Conservation (phyloP, 306 rosid species). For the Urtica urens region DNA sequence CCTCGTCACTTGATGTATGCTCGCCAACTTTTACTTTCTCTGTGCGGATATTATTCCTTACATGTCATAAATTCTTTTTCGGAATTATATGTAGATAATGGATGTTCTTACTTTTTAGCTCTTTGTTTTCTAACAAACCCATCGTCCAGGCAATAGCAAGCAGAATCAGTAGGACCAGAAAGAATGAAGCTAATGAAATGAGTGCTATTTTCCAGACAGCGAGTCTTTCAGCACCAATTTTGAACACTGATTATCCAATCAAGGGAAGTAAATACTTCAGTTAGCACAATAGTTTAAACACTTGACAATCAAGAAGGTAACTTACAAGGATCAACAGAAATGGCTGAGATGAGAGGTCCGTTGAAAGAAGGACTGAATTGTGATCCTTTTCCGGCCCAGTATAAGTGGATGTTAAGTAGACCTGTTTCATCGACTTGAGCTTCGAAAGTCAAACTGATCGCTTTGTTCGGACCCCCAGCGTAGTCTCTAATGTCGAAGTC, state of each 20-base stretch:
- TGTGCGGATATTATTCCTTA: too few relatives aligned
- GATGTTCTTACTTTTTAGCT: slow-evolving; percentile 3
- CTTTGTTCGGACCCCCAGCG: neutral
- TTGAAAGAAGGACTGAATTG: neutral
- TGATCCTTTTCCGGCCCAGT: slow-evolving; percentile 13
- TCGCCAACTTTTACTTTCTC: slow-evolving; percentile 1
- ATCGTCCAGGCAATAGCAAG: neutral
- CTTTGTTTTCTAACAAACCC: neutral
- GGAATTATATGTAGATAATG: too few relatives aligned
- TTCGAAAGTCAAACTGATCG: neutral
- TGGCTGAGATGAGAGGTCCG: slow-evolving; percentile 16
- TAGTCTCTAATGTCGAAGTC: slow-evolving; percentile 7
- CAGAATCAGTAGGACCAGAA: neutral
- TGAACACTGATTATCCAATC: slow-evolving; percentile 6
- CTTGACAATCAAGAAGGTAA: too few relatives aligned
- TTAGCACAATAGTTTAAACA: too few relatives aligned
- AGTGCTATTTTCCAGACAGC: neutral
- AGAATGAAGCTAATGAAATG: neutral
- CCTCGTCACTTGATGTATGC: neutral
- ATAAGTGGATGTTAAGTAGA: slow-evolving; percentile 5
- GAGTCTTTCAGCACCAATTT: neutral
- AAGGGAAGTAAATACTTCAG: too few relatives aligned
- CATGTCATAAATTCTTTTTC: too few relatives aligned
- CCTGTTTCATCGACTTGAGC: neutral
- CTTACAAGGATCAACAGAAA: slow-evolving; percentile 10